Evolutionary conservation across 768 basidiomycete species (phyloP).

Genomic region (Leucocoprinus sp.): DNA sequence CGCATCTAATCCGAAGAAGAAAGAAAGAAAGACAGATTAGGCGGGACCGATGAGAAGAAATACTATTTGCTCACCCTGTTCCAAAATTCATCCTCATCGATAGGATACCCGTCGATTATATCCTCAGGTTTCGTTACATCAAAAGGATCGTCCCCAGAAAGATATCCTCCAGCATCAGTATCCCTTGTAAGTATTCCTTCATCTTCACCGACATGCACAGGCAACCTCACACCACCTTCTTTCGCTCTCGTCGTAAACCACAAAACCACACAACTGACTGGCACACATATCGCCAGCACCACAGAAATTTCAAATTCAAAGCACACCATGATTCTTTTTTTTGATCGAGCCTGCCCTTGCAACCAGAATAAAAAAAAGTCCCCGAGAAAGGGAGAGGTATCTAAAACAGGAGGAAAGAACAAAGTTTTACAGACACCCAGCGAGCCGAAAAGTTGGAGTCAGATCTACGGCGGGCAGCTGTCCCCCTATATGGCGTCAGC

Average conservation of each 20-base stretch:
- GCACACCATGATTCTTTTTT: conserved; percentile 39
- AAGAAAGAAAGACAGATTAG: background rate
- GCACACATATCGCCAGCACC: conserved; percentile 32
- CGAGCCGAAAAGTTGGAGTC: too few relatives aligned
- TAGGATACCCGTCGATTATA: conserved; percentile 24
- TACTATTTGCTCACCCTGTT: conserved; percentile 25
- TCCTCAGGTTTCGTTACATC: conserved; percentile 66
- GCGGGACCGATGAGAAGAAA: background rate
- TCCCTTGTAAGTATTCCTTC: background rate
- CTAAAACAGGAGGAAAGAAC: too few relatives aligned
- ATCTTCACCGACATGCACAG: conserved; percentile 11
- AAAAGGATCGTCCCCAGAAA: conserved; percentile 21
- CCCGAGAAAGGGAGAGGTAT: too few relatives aligned
- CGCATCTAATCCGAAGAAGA: conserved; percentile 52
- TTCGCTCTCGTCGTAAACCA: conserved; percentile 30
- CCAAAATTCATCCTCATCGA: conserved; percentile 26
- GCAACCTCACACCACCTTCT: conserved; percentile 37
- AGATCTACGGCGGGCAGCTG: too few relatives aligned
- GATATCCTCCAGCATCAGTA: conserved; percentile 11
- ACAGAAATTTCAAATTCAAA: conserved; percentile 52
- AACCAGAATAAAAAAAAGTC: too few relatives aligned
- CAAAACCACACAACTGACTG: conserved; percentile 37
- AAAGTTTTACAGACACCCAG: too few relatives aligned
- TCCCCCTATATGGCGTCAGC: too few relatives aligned
- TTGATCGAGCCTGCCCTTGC: too few relatives aligned